These are phyloP conservation scores for Fraxinus quadrangulata DNA, from an alignment of 257 asterid species.

Conservation along the genomic window DNA sequence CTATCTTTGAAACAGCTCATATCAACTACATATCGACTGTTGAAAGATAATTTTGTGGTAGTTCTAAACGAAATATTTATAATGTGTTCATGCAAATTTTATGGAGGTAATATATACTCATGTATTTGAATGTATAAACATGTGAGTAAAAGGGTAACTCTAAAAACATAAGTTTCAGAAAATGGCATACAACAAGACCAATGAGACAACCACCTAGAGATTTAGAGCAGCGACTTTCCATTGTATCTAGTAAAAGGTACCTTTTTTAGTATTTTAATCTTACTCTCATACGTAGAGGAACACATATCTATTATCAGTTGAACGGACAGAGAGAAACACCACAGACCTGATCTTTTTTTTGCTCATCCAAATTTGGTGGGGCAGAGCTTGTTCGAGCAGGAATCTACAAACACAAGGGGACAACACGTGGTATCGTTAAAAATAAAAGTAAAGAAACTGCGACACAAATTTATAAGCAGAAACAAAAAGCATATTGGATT, in stretches of 20 bases:
- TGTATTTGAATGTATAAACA: not conserved
- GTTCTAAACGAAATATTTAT: not conserved
- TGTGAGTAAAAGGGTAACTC: not conserved
- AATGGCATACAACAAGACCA: constrained; percentile 4
- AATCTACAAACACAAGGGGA: constrained; percentile 2
- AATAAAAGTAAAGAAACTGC: not conserved
- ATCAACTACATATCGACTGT: not conserved
- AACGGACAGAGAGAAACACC: constrained; percentile 18
- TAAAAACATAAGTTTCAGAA: not conserved
- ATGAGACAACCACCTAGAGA: not conserved
- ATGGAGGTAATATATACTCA: not conserved
- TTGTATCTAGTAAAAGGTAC: constrained; percentile 2
- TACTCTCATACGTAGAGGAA: not conserved
- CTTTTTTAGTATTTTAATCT: not conserved
- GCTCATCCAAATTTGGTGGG: constrained; percentile 93
- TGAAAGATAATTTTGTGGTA: not conserved
- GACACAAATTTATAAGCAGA: constrained; percentile 10
- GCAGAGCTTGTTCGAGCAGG: constrained; percentile 96
- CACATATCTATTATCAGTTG: constrained; percentile 6
- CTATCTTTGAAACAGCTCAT: not conserved
- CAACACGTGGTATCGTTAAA: not conserved
- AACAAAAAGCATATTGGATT: constrained; percentile 25
- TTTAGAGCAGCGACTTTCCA: constrained; percentile 12
- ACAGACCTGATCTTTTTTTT: constrained; percentile 79
- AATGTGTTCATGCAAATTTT: not conserved